These are phyloP conservation scores for Penicillium atrosanguineum DNA, from an alignment of 495 filamentous ascomycete species.

Conservation along the genomic window DNA sequence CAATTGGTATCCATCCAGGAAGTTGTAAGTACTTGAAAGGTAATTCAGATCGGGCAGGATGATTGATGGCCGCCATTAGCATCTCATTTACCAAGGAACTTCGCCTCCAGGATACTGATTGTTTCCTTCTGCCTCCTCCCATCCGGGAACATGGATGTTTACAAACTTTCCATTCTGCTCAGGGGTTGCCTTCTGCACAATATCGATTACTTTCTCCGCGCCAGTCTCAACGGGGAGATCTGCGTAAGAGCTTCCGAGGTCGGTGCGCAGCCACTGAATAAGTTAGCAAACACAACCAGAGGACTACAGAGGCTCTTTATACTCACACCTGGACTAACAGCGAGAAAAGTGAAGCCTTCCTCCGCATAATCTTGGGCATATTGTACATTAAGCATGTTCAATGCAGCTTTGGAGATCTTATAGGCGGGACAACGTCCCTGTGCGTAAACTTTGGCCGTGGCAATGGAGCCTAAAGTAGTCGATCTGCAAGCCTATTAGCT, in stretches of 20 bases:
- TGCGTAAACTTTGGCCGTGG: slow-evolving; percentile 18
- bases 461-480: slow-evolving; percentile 44
- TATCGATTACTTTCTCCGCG: slow-evolving; percentile 43
- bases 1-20: too few species aligned
- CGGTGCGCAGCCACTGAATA: slow-evolving; percentile 49
- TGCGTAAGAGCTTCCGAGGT: slow-evolving; percentile 41
- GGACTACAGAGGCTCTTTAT: slow-evolving; percentile 23
- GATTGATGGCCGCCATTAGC: too few species aligned
- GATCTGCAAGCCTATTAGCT: slow-evolving; percentile 19
- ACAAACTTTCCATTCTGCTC: slow-evolving; percentile 44
- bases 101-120: slow-evolving; percentile 37
- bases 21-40: too few species aligned
- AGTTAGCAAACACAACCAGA: slow-evolving; percentile 20
- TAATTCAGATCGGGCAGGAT: background rate
- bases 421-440: slow-evolving; percentile 39
- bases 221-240: slow-evolving; percentile 45
- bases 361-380: slow-evolving; percentile 40
- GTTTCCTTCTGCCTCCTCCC: slow-evolving; percentile 32
- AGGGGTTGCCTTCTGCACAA: slow-evolving; percentile 34
- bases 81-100: slow-evolving; percentile 29
- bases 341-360: slow-evolving; percentile 45
- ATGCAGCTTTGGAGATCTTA: slow-evolving; percentile 50
- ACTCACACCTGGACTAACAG: slow-evolving; percentile 48
- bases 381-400: slow-evolving; percentile 50
- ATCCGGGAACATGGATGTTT: slow-evolving; percentile 45